Conservation (phyloP, 805 yeast species). For the Candida khao-thaluensis region DNA sequence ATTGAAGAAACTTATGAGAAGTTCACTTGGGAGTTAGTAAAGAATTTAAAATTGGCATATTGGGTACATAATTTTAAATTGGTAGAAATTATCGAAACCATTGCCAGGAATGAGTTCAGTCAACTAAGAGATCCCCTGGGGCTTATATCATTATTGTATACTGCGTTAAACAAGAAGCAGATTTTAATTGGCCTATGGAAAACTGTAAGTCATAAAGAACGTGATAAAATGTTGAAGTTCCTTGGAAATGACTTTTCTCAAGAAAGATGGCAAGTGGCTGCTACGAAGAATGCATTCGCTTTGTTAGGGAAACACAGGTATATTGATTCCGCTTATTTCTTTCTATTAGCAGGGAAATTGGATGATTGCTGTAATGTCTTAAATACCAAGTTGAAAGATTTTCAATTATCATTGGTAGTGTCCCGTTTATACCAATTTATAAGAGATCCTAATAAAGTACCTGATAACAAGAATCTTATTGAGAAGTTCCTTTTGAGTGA, state of each 20-base stretch:
- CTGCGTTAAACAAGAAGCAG: constrained; percentile 76
- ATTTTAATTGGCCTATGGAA: constrained; percentile 82
- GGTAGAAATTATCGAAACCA: constrained; percentile 51
- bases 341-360: constrained; percentile 71
- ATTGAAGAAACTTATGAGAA: constrained; percentile 46
- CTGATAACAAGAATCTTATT: constrained; percentile 43
- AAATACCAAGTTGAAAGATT: constrained; percentile 62
- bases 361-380: constrained; percentile 78
- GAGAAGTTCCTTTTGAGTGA: constrained; percentile 50
- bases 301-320: constrained; percentile 84
- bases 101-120: constrained; percentile 72
- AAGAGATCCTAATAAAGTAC: constrained; percentile 18
- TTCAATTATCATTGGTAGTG: constrained; percentile 74
- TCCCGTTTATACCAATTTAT: constrained; percentile 62
- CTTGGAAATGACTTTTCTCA: constrained; percentile 72
- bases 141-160: constrained; percentile 66
- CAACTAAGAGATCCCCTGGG: constrained; percentile 67
- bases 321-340: constrained; percentile 85
- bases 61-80: constrained; percentile 53
- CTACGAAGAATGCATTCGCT: constrained; percentile 89
- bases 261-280: constrained; percentile 83
- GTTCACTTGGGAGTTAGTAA: constrained; percentile 60
- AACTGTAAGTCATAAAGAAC: constrained; percentile 75
- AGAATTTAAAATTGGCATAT: constrained; percentile 62
- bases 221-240: constrained; percentile 75